These are phyloP conservation scores for Phytophthora syringae DNA, from an alignment of 352 stramenopile species.

Conservation along the genomic window DNA sequence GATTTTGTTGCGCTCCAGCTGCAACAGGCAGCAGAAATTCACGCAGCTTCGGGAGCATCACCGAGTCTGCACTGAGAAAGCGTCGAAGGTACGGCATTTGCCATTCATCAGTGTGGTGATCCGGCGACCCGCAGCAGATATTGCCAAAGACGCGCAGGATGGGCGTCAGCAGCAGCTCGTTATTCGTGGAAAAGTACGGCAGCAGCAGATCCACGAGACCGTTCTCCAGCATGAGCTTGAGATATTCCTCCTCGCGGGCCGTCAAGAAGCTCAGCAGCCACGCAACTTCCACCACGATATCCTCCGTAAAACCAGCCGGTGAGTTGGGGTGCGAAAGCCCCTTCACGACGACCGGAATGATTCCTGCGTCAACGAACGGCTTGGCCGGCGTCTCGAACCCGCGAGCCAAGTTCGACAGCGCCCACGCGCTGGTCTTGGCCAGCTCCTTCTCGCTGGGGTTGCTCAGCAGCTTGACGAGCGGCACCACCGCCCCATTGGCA, in stretches of 20 bases:
- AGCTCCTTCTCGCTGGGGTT: conserved; percentile 37
- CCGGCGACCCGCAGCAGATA: conserved; percentile 69
- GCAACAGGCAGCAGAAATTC: conserved; percentile 54
- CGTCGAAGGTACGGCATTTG: conserved; percentile 65
- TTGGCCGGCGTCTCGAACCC: conserved; percentile 77
- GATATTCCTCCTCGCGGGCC: conserved; percentile 73
- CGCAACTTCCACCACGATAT: conserved; percentile 75
- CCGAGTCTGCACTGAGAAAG: conserved; percentile 50
- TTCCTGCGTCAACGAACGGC: conserved; percentile 77
- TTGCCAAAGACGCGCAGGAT: conserved; percentile 84
- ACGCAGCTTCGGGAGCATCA: conserved; percentile 64
- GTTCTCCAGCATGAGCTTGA: conserved; percentile 71
- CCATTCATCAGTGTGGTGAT: conserved; percentile 81
- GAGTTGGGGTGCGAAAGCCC: conserved; percentile 45
- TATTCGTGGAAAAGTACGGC: conserved; percentile 62
- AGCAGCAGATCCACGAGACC: conserved; percentile 59
- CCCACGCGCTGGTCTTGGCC: conserved; percentile 72
- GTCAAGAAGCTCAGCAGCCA: conserved; percentile 91
- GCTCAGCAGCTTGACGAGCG: conserved; percentile 57
- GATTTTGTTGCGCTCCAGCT: conserved; percentile 28
- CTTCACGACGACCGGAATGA: conserved; percentile 54
- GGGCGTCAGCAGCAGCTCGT: conserved; percentile 74
- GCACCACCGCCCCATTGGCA: conserved; percentile 56
- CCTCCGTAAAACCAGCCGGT: conserved; percentile 44
- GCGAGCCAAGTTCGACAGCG: conserved; percentile 84